phyloP scores from a whole-genome alignment of 2,329 filamentous ascomycete genomes.

The Fusarium sp. region DNA sequence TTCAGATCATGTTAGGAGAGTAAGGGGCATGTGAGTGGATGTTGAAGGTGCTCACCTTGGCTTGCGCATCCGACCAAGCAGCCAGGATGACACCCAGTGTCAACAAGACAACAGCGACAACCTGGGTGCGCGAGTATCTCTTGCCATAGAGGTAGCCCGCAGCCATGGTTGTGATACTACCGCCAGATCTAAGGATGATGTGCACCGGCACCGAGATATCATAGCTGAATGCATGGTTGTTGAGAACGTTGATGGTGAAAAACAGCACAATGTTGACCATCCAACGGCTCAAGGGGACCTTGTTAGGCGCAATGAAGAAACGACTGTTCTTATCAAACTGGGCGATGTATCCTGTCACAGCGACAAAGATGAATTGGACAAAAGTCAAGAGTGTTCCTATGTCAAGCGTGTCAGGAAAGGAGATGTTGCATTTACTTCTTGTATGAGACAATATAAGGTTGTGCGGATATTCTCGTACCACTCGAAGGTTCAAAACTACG shows the following conservation, averaged over 20 bases:
- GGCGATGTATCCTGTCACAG: constrained; percentile 79
- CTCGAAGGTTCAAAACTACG: constrained; percentile 82
- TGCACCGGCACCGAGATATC: constrained; percentile 96
- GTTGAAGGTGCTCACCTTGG: constrained; percentile 70
- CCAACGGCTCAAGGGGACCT: constrained; percentile 88
- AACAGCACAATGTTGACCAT: constrained; percentile 89
- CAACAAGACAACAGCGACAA: constrained; percentile 83
- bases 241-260: constrained; percentile 92
- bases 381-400: constrained; percentile 87
- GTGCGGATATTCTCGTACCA: constrained; percentile 60
- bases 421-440: neutral
- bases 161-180: constrained; percentile 93
- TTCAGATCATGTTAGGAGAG: neutral
- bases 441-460: neutral
- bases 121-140: constrained; percentile 81
- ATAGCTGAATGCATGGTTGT: constrained; percentile 98
- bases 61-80: constrained; percentile 88
- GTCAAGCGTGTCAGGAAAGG: constrained; percentile 28
- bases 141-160: constrained; percentile 91
- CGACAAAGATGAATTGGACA: constrained; percentile 87
- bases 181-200: constrained; percentile 94
- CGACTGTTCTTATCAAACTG: constrained; percentile 77
- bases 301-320: constrained; percentile 79
- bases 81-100: constrained; percentile 88
- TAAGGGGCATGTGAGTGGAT: neutral